phyloP scores from a whole-genome alignment of 768 basidiomycete species.

The Crepidotus variabilis region DNA sequence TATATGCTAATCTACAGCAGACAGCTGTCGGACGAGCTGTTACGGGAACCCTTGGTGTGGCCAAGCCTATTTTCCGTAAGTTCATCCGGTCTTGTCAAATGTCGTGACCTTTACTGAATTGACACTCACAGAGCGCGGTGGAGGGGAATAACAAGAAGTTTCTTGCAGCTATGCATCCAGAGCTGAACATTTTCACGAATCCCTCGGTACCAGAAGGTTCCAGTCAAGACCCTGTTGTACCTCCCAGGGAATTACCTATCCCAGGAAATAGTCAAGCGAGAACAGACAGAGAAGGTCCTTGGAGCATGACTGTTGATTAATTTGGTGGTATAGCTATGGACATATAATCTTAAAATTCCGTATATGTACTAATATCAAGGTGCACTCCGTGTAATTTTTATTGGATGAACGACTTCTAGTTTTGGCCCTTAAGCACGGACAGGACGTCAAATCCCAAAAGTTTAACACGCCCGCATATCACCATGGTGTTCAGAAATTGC shows the following conservation, averaged over 20 bases:
- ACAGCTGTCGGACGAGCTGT: constrained; percentile 31
- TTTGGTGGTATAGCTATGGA: neutral
- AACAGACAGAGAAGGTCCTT: neutral
- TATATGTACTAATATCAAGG: too few relatives aligned
- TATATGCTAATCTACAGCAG: constrained; percentile 72
- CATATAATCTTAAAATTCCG: neutral
- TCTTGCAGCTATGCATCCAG: constrained; percentile 28
- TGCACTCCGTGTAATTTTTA: too few relatives aligned
- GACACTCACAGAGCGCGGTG: constrained; percentile 25
- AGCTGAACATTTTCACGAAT: constrained; percentile 24
- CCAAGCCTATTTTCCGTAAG: constrained; percentile 33
- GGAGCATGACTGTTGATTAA: neutral
- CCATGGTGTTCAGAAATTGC: too few relatives aligned
- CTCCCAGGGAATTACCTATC: neutral
- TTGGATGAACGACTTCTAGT: too few relatives aligned
- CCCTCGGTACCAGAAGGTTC: constrained; percentile 6
- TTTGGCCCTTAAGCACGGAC: too few relatives aligned
- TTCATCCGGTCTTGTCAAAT: neutral
- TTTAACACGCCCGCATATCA: too few relatives aligned
- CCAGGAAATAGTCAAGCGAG: neutral
- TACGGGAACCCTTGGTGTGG: constrained; percentile 33
- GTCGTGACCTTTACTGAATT: neutral
- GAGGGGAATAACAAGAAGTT: constrained; percentile 32
- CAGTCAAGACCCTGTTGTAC: neutral
- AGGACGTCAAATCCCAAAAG: too few relatives aligned